Evolutionary conservation across 331 rosid species (phyloP).

Genomic region (Ulmus americana): DNA sequence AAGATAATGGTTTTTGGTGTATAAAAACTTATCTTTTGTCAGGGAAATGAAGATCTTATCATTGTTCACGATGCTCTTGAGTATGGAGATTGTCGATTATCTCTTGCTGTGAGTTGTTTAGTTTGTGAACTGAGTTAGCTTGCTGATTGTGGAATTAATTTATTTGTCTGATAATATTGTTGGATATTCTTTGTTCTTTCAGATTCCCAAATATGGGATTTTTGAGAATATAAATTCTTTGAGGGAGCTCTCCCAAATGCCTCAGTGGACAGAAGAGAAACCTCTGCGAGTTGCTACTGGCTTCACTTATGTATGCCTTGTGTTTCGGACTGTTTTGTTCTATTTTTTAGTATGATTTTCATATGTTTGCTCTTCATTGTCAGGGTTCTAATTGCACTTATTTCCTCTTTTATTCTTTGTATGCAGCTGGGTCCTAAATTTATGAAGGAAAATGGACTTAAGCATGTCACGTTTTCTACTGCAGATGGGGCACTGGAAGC

Average conservation of each 20-base stretch:
- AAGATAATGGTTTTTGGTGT: neutral
- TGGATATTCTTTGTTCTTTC: conserved; percentile 24
- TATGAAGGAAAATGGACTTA: conserved; percentile 69
- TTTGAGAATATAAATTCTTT: conserved; percentile 80
- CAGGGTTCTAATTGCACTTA: conserved; percentile 6
- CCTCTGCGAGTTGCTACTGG: conserved; percentile 98
- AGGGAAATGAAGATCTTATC: conserved; percentile 76
- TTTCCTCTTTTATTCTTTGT: conserved; percentile 11
- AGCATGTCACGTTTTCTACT: conserved; percentile 73
- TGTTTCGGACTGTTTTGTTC: conserved; percentile 6
- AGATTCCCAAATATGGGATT: conserved; percentile 91
- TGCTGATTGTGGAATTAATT: neutral
- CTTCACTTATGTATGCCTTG: conserved; percentile 61
- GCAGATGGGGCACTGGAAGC: conserved; percentile 99
- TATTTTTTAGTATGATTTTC: conserved; percentile 1
- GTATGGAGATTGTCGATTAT: conserved; percentile 79
- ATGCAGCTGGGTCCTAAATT: conserved; percentile 89
- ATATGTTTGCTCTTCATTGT: conserved; percentile 4
- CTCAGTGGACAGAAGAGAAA: conserved; percentile 70
- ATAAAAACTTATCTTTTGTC: conserved; percentile 6
- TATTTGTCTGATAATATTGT: neutral
- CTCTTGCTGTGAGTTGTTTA: conserved; percentile 63
- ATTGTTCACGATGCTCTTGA: conserved; percentile 85
- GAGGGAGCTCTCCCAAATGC: conserved; percentile 71
- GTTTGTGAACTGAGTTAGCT: neutral